Base-by-base conservation (phyloP, 2,329 filamentous ascomycete species). In the Epichloe sibirici region DNA sequence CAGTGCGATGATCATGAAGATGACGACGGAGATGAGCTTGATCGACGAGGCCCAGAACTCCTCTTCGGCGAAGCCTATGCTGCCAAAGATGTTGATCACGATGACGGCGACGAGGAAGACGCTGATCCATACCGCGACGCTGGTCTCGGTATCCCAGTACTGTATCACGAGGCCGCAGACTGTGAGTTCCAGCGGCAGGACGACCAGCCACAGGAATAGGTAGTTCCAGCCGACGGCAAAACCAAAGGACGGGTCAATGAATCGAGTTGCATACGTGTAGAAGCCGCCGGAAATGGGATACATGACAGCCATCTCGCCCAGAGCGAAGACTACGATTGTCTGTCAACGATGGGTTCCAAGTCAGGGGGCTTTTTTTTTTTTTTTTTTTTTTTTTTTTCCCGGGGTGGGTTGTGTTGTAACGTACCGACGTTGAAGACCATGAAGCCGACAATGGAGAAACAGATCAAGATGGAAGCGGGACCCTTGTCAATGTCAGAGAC, bases 231-330 rank as follows among this genome's bases (percentile, higher is more conserved):
- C 74, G 68, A 77, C 75, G 55, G 75, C 75, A 49, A 77, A 78
- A 55, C 75, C 75, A 71, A 78, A 82, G 1, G 79, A 76, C 28
- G 79, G 79, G 62, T 81, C 79, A 56, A 83, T 76, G 61, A 83
- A 83, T 50, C 79, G 78, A 52, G 72, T 71, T 31, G 75, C 77
- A 66, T 81, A 82, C 28, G 76, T 78, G 60, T 80, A 82, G 71
- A 83, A 83, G 57, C 77, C 78, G 64, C 79, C 79, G 60, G 78
- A 80, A 61, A 82, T 74, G 15, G 79, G 79, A 56, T 76, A 83
- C 70, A 82, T 74, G 60, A 82, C 75, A 53, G 79, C 77, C 49
- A 83, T 66, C 62, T 83, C 80, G 57, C 78, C 79, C 48, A 83
- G 74, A 54, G 79, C 79, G 61, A 78, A 78, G 56, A 82, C 73